A percentile compares a stretch with the other conserved stretches of the same genome.
Evolutionary conservation across 2,329 filamentous ascomycete genomes (phyloP).

Genomic region (Blastomyces gilchristii): DNA sequence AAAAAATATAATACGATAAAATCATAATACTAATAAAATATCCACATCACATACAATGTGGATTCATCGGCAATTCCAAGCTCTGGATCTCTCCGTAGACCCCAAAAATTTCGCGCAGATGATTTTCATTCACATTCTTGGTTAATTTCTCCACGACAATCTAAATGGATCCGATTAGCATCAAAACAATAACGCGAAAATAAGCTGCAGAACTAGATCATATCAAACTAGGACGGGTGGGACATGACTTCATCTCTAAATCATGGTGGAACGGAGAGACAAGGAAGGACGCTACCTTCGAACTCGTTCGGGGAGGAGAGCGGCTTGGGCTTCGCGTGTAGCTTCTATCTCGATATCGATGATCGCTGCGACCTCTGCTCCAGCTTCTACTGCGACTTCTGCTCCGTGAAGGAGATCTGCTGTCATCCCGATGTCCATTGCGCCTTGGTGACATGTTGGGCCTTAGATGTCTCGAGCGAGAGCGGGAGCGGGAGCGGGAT

Average conservation of each 20-base stretch:
- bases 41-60: slow-evolving; percentile 54
- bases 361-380: slow-evolving; percentile 33
- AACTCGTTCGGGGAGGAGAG: slow-evolving; percentile 22
- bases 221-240: background rate
- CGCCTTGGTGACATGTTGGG: slow-evolving; percentile 22
- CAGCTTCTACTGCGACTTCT: slow-evolving; percentile 24
- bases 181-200: background rate
- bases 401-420: slow-evolving; percentile 23
- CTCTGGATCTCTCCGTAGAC: slow-evolving; percentile 77
- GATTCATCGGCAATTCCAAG: slow-evolving; percentile 81
- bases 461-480: slow-evolving; percentile 18
- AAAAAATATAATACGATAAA: slow-evolving; percentile 6
- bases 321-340: slow-evolving; percentile 28
- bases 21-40: background rate
- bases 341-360: slow-evolving; percentile 31
- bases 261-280: background rate
- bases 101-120: slow-evolving; percentile 86
- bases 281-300: slow-evolving; percentile 22
- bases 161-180: slow-evolving; percentile 36
- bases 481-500: slow-evolving; percentile 25
- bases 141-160: slow-evolving; percentile 94
- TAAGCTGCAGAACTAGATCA: background rate
- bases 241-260: background rate
- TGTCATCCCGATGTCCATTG: slow-evolving; percentile 19
- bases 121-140: slow-evolving; percentile 82